Base-by-base conservation (phyloP, 768 basidiomycete species). In the Mycena epipterygia region DNA sequence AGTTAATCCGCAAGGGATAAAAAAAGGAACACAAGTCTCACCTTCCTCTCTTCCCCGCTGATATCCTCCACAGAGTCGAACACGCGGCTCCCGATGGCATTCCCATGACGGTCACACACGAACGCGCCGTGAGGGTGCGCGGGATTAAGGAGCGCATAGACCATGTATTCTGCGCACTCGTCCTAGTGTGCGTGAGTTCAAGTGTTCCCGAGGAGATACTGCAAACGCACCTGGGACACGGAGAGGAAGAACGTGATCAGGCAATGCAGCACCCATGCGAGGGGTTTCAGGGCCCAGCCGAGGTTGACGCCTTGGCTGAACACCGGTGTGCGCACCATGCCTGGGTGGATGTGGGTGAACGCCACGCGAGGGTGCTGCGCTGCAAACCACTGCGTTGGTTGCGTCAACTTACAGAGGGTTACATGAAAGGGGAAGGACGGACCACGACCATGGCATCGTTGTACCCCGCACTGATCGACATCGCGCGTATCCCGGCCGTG, bases 301-400 rank as follows among this genome's bases (percentile, higher is more conserved):
- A 48, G 12, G 46, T 25, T 19, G 8, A 48, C 12, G 16, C 52
- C 52, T 14, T n/a, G 16, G 29, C 11, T 32, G 52, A 53, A 53
- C 13, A 4, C 5, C 12, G 67, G 32, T 21, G 83, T 82, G 41
- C 73, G 73, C 8, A 84, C 82, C 27, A 71, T 52, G 14, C 83
- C 83, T 0, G 82, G 83, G 55, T 72, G 68, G n/a, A 70, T 73
- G 69, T 83, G 83, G 8, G 77, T 75, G 74, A 84, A 82, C 23
- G 77, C 76, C 44, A 82, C 52, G 46, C 48, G 70, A 2, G 80
- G 80, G 52, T 82, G 65, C 21, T 72, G 76, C 9, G 76, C 71
- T 0, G 81, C 75, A 56, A 80, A 80, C 27, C 53, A 37, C 75
- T 74, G 63, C 76, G n/a, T 1, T 16, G 19, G 37, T 33, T 35